Percentiles rank a stretch among this genome's conserved stretches.
phyloP scores from a whole-genome alignment of 306 rosid species.

The Prunus campanulata region DNA sequence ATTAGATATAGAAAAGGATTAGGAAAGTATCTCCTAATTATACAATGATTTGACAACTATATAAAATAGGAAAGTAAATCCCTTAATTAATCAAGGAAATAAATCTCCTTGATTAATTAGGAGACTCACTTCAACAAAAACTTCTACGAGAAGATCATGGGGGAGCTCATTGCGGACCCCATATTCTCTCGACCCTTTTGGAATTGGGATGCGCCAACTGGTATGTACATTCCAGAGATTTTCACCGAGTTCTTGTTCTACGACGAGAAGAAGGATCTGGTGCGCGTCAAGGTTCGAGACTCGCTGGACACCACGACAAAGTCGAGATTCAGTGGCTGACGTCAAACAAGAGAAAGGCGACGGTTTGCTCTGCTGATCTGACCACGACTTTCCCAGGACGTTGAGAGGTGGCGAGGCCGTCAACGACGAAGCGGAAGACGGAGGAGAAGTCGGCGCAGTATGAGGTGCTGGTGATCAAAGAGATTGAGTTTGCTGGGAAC shows the following conservation, averaged over 20 bases:
- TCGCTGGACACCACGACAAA: conserved; percentile 47
- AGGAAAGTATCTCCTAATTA: too few relatives aligned
- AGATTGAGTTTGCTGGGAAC: conserved; percentile 45
- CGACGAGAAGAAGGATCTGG: conserved; percentile 58
- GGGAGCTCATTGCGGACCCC: conserved; percentile 42
- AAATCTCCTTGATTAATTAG: too few relatives aligned
- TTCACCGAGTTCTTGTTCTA: conserved; percentile 58
- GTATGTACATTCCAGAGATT: conserved; percentile 54
- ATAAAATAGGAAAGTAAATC: too few relatives aligned
- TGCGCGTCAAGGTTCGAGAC: conserved; percentile 62
- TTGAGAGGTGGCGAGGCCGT: conserved; percentile 57
- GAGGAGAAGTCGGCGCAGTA: conserved; percentile 33
- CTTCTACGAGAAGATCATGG: conserved; percentile 17
- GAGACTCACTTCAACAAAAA: too few relatives aligned
- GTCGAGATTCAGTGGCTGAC: conserved; percentile 59
- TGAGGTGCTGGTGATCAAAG: conserved; percentile 40
- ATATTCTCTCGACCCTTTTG: conserved; percentile 57
- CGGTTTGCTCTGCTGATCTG: neutral
- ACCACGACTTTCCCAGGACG: conserved; percentile 33
- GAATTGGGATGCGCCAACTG: conserved; percentile 61
- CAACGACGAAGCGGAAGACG: conserved; percentile 31
- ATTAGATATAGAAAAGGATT: too few relatives aligned
- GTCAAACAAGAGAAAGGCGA: neutral
- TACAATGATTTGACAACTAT: too few relatives aligned
- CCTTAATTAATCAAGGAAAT: too few relatives aligned